Evolutionary conservation across 306 rosid genomes (phyloP), one percentile per base, ranked within the genome.

Genomic region (Cotoneaster glaucophyllus): DNA sequence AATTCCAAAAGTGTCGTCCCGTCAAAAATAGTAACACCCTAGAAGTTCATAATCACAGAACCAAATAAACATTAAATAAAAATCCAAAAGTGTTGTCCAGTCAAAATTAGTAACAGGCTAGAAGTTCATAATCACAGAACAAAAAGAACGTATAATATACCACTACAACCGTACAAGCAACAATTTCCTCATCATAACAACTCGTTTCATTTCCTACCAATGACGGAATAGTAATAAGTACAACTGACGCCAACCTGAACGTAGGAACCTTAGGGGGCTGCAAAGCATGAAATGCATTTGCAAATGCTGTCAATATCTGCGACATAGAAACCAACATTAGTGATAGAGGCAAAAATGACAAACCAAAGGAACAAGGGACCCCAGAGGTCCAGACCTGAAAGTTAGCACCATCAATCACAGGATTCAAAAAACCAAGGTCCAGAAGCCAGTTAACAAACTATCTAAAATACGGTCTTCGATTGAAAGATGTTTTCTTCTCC

Each of bases 381-480:
- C 22, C 54, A 22, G 13, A 43, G 69, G 21, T 73, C 64, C 82
- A 71, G 45, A 96, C 99, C 99, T 90, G 98, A 76, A 89, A 85
- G 85, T 89, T 96, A 79, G 97, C 93, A 83, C 97, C 98, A 75
- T 92, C 98, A 64, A 80, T 73, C 78, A 89, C 86, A 24, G 97
- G 92, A 63, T 95, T 98, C 79, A 90, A 84, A 53, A 94, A 88
- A 57, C 98, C 93, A 75, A 96, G 96, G 83, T 96, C 99, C 62
- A 83, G 84, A 77, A 96, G 90, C 98, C 97, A 92, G 73, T 89
- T 88, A 72, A 96, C 85, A 71, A 92, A 89, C 90, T 92, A 85
- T 90, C 99, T 92, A 79, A 92, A 96, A 81, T 83, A 93, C n/a
- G 98, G 99, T 70, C 99, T 88, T 41, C 93, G 89, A 82, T 90